Evolutionary conservation across 2,329 filamentous ascomycete species (phyloP), one percentile per base, ranked within the genome.

Genomic region (Madurella fahalii): DNA sequence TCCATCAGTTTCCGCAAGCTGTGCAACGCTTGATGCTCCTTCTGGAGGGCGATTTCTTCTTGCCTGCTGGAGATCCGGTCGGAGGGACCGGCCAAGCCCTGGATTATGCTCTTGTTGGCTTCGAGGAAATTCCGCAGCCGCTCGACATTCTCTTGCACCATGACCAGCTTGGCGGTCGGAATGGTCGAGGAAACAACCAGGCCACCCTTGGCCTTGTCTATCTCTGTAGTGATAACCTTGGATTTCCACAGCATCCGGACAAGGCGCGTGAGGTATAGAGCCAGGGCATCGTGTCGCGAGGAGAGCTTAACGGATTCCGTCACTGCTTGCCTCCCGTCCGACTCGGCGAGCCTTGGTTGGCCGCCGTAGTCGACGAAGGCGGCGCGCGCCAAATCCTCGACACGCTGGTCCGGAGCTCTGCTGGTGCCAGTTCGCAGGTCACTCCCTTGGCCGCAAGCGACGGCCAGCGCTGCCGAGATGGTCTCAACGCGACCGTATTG

Each of bases 291-390:
- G 65, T 97, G 92, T 41, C 94, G 84, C 8, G 92, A 90, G 1
- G 94, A 97, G 7, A 94, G 87, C 49, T 84, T 82, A 42, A 97
- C 91, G 31, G 86, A 87, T 54, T 97, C 93, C 11, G 92, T 83
- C 0, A 86, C 84, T 5, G 87, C 79, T 4, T 84, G 77, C 34
- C 84, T 83, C 58, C 91, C 91, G 57, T 85, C 82, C 9, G 80
- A 81, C 67, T 96, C 90, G 17, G 90, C 87, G 59, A 95, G 78
- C 5, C 85, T 87, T 1, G 94, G 89, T 65, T 91, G 89, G 31
- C 94, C 94, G 48, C 94, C 94, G 68, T 88, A 92, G 62, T 95
- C 92, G 54, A 97, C 91, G 69, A 96, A 97, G 1, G 88, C 87
- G 59, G 89, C 86, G 55, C 90, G 84, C 4, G 93, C 94, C 57